Evolutionary conservation across 805 yeast genomes (phyloP), one percentile per base, ranked within the genome.

Genomic region (Candida maesae): DNA sequence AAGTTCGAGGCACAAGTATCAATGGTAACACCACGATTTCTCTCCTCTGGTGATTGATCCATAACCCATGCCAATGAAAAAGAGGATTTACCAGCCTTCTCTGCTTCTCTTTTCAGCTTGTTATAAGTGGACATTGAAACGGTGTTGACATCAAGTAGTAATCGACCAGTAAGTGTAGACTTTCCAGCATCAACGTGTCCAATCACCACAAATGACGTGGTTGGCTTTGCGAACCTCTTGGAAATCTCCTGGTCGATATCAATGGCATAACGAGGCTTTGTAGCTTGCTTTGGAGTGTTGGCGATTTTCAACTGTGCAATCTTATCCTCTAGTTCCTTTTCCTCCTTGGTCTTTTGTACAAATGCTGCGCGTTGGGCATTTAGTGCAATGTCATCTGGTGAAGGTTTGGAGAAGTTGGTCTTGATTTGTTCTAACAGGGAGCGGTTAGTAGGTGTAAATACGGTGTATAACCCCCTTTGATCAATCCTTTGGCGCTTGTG

Each of bases 161-260:
- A 81, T 82, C 90, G 96, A 71, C 97, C 97, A 69, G 98, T 90
- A 71, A 96, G 85, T 66, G 98, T 90, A 51, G 97, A 91, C 76
- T 87, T 85, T 71, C 91, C 91, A 65, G 97, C 91, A 78, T 91
- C 98, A 95, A 91, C 98, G 91, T 91, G 98, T 71, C 98, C 98
- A 75, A 91, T 91, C 66, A 91, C 96, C 73, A 93, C 98, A 78
- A 91, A 93, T 88, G 90, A 89, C 74, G 88, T 84, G 81, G 89
- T 96, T 73, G 80, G 72, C 84, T 90, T 90, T 62, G 79, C 89
- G 71, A 85, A 84, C 78, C 96, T 95, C 89, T 66, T 52, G 2
- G 47, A 36, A 24, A 44, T 42, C 28, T 52, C 49, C 9, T 33
- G 32, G 15, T 49, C 50, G 2, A 56, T 41, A 26, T 61, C 60